These are phyloP conservation scores for Hemisphaericaspora nanyangensis DNA, from an alignment of 805 yeast genomes.

Conservation along the genomic window DNA sequence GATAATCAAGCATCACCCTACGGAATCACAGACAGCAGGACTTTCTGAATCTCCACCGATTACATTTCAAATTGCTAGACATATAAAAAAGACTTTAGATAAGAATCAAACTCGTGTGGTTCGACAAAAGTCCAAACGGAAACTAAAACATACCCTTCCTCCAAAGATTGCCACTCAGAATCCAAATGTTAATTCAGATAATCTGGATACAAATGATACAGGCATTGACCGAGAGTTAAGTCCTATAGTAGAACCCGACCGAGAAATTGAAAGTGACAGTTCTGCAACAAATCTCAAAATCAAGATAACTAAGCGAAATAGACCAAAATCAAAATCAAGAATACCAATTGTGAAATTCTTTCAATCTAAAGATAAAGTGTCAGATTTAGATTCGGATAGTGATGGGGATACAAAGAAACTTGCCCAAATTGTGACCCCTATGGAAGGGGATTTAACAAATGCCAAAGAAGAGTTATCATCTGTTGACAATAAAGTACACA, in stretches of 20 bases:
- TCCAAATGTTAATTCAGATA: too few relatives aligned
- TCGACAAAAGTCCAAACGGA: slow-evolving; percentile 1
- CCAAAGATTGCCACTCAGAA: too few relatives aligned
- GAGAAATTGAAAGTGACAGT: neutral
- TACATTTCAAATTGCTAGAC: slow-evolving; percentile 21
- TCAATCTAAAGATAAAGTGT: slow-evolving; percentile 5
- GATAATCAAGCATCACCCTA: slow-evolving; percentile 11
- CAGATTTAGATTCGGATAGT: slow-evolving; percentile 6
- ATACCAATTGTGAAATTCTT: slow-evolving; percentile 11
- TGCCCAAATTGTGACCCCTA: neutral
- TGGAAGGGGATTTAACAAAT: neutral
- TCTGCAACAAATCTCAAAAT: slow-evolving; percentile 1
- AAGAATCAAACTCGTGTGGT: neutral
- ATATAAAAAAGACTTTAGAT: slow-evolving; percentile 14
- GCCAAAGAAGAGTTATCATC: neutral
- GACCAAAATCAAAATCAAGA: slow-evolving; percentile 7
- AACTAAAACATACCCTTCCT: too few relatives aligned
- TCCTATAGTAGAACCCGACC: slow-evolving; percentile 1
- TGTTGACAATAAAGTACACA: neutral
- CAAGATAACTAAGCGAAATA: neutral
- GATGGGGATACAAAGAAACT: slow-evolving; percentile 1
- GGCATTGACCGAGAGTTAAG: neutral
- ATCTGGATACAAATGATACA: too few relatives aligned
- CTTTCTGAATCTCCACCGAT: slow-evolving; percentile 31
- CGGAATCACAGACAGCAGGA: neutral